Conservation (phyloP, 169 alveolate species). For the Eimeria maxima region DNA sequence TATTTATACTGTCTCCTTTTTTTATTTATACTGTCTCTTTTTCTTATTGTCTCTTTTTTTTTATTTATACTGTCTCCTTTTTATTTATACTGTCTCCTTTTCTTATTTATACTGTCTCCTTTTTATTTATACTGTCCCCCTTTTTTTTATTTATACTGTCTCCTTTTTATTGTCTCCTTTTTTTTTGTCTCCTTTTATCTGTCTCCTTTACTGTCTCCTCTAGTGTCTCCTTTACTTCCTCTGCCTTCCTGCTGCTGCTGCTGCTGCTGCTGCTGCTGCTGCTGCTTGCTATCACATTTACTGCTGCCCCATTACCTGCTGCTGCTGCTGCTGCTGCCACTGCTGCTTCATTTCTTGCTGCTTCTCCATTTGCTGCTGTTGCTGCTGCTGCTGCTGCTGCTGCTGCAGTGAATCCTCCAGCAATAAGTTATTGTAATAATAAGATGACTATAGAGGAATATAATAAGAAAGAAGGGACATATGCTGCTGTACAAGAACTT, state of each 20-base stretch:
- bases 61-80: background rate
- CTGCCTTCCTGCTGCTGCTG: background rate
- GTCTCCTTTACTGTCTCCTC: background rate
- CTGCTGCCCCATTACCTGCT: background rate
- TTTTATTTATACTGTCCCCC: background rate
- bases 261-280: background rate
- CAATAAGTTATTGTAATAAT: slow-evolving; percentile 91
- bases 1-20: background rate
- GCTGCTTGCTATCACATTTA: background rate
- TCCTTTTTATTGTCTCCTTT: background rate
- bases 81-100: background rate
- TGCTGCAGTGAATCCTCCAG: slow-evolving; percentile 87
- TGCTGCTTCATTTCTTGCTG: background rate
- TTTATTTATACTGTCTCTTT: background rate
- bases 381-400: slow-evolving; percentile 53
- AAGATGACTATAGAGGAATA: no score
- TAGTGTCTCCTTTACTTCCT: background rate
- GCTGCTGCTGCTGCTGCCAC: no score
- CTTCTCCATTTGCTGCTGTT: slow-evolving; percentile 46
- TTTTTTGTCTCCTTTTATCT: background rate
- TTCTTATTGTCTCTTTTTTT: slow-evolving; percentile 22
- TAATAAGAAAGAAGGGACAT: slow-evolving; percentile 91
- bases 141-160: background rate
- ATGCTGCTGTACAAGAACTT: no score
- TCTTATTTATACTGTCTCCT: background rate